Evolutionary conservation across 2,329 filamentous ascomycete genomes (phyloP), one percentile per base, ranked within the genome.

Genomic region (Eutypa lata): DNA sequence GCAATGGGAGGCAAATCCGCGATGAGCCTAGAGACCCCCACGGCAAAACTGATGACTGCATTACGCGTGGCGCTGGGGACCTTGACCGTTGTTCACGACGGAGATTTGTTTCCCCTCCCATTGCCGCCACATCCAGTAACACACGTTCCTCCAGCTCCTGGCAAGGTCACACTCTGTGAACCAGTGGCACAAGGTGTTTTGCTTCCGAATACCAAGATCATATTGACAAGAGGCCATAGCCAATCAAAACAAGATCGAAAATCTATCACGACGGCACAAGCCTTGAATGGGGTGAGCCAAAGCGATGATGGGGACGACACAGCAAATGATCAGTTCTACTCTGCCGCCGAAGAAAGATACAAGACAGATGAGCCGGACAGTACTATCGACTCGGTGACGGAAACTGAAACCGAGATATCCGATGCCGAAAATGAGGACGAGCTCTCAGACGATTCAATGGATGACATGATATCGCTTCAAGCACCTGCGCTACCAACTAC

Each of bases 381-480:
- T 38, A 82, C 82, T 7, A 80, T 80, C 6, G 81, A 80, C 51
- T 77, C 77, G 1, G 73, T 75, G 7, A 83, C 82, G 2, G 87
- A 89, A 62, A 84, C 83, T 1, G 79, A 83, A 53, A 77, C 84
- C 3, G 84, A 89, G 56, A 68, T 81, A 8, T 87, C 84, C 2
- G 83, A 79, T 11, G 73, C 74, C 5, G 85, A 89, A 52, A 86
- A 87, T n/a, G 87, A 81, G 56, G 90, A 93, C 61, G 76, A 80
- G 7, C 76, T 93, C 16, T 96, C 93, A 0, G 92, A 96, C 68
- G 93, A 96, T 66, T 94, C 90, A 0, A 82, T 91, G 76, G 92
- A 97, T 59, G 91, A 96, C 56, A 90, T 96, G 81, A 96, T 97
- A 49, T 95, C 91, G 3, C 78, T 97, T 31, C 87, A 88, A 59